Conservation (phyloP, 148 eudicot genomes). For the Simmondsia chinensis region DNA sequence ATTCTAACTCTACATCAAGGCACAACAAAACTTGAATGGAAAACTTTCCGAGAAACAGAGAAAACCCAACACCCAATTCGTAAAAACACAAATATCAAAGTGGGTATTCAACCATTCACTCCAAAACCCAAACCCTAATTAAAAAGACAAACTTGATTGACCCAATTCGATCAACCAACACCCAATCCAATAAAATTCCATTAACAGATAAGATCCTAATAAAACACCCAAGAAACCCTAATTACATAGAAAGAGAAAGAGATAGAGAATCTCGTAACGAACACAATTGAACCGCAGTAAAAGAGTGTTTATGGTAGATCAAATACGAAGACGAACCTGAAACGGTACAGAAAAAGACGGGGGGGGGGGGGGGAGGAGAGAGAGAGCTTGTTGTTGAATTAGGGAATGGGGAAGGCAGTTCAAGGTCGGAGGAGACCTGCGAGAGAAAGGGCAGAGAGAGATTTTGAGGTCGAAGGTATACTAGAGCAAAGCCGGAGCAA, state of each 20-base stretch:
- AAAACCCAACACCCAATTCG: not conserved
- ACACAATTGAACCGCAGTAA: too few relatives aligned
- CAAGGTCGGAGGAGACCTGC: too few relatives aligned
- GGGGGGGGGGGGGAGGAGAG: slow-evolving; percentile 6
- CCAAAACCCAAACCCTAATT: slow-evolving; percentile 17
- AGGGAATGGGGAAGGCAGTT: too few relatives aligned
- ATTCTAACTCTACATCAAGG: too few relatives aligned
- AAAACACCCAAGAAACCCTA: slow-evolving; percentile 31
- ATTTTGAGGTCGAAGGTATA: slow-evolving; percentile 27
- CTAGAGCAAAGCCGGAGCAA: slow-evolving; percentile 15
- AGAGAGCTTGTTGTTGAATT: slow-evolving; percentile 3
- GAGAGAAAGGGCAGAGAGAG: too few relatives aligned
- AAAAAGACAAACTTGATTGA: too few relatives aligned
- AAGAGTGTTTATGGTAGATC: not conserved
- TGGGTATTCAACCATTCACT: not conserved
- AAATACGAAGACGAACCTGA: slow-evolving; percentile 35
- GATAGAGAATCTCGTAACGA: too few relatives aligned
- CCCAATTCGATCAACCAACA: too few relatives aligned
- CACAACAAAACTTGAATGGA: not conserved
- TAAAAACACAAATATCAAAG: not conserved
- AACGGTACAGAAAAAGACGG: slow-evolving; percentile 16
- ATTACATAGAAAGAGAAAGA: not conserved
- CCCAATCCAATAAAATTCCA: too few relatives aligned
- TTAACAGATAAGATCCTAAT: slow-evolving; percentile 9
- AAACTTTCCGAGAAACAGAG: not conserved